Evolutionary conservation across 2,329 filamentous ascomycete species (phyloP), one percentile per base, ranked within the genome.

Genomic region (Orbilia blumenaviensis): DNA sequence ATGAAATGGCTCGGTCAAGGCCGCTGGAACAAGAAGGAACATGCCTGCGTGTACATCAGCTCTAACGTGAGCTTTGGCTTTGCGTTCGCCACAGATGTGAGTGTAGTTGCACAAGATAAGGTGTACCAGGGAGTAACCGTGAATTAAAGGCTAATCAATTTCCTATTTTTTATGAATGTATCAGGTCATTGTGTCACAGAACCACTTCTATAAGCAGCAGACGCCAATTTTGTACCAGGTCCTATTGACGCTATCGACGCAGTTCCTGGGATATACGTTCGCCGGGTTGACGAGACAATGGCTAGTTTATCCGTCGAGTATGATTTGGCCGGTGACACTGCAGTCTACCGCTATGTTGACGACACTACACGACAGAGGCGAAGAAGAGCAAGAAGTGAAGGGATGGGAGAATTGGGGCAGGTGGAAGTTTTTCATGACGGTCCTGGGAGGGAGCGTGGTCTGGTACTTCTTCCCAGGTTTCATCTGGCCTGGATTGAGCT

Each of bases 331-430:
- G 0, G 91, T 91, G 21, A 96, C 93, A 0, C 85, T 96, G 58
- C 93, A 94, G 86, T 94, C 92, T 18, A 92, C 92, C 0, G 90
- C 92, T 80, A 94, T 96, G 91, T 95, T 96, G 80, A 90, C 89
- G 2, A 94, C 92, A 0, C 86, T 96, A 58, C 93, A 96, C 83
- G 93, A 77, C 16, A 34, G 41, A 36, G 18, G 7, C 0, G 66
- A 77, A 91, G 80, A 89, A 93, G 76, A 90, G 94, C 81, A 96
- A 95, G 82, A 91, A 90, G 79, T 87, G 89, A 36, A 92, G 92
- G 18, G 90, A 92, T 82, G 92, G 92, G 34, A 96, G 93, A 93
- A 90, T 84, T 77, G 73, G 73, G 73, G 73, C 78, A 87, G 92
- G 52, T 94, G 92, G 87, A 91, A 89, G 78, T 96, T 96, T 84